Conservation (phyloP, 164 flowering plant genomes). For the Aristolochia contorta region DNA sequence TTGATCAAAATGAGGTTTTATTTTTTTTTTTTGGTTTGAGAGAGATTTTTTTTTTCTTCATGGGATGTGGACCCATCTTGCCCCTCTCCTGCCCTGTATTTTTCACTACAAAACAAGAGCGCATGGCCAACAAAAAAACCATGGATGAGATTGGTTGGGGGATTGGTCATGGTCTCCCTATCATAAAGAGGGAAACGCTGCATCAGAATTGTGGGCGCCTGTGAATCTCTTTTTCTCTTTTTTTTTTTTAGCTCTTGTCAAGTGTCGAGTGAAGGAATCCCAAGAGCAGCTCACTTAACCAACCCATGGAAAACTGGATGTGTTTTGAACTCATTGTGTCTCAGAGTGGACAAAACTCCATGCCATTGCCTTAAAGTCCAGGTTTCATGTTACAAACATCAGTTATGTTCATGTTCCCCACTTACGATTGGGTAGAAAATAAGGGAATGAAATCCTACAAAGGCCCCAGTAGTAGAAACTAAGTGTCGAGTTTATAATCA, state of each 20-base stretch:
- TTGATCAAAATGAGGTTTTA: neutral
- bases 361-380: too few species aligned
- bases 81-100: constrained; percentile 7
- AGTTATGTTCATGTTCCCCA: too few species aligned
- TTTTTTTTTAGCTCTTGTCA: neutral
- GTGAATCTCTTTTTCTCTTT: neutral
- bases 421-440: too few species aligned
- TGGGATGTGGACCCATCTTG: constrained; percentile 1
- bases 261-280: neutral
- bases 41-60: neutral
- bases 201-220: constrained; percentile 1
- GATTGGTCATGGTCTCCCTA: neutral
- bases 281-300: neutral
- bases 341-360: too few species aligned
- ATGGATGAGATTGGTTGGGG: neutral
- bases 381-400: too few species aligned
- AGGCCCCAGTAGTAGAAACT: too few species aligned
- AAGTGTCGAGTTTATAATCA: too few species aligned
- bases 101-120: constrained; percentile 13
- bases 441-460: too few species aligned
- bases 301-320: too few species aligned
- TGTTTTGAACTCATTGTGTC: too few species aligned
- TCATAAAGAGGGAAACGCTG: neutral
- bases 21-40: neutral
- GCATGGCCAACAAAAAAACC: constrained; percentile 17